Percentiles rank a stretch among this genome's conserved stretches.
These are phyloP conservation scores for Aureobasidium leucospermi DNA, from an alignment of 2,329 filamentous ascomycete genomes.

Conservation along the genomic window DNA sequence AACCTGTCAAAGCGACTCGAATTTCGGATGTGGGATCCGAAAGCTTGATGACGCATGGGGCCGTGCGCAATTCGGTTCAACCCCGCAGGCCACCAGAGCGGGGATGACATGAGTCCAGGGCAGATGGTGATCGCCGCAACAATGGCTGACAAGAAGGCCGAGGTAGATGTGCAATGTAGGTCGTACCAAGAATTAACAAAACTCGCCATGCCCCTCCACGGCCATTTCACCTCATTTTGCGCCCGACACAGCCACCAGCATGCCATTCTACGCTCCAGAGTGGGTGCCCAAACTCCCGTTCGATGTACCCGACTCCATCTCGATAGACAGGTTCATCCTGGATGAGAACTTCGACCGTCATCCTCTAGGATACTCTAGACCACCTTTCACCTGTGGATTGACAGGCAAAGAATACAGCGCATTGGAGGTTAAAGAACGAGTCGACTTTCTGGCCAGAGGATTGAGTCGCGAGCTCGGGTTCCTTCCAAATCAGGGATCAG, in stretches of 20 bases:
- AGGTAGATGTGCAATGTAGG: neutral
- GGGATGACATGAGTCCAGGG: neutral
- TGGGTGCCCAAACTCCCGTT: constrained; percentile 56
- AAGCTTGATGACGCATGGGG: neutral
- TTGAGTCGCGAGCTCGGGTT: constrained; percentile 66
- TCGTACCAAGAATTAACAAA: neutral
- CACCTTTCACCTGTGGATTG: constrained; percentile 71
- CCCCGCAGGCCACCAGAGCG: neutral
- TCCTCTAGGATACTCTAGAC: constrained; percentile 54
- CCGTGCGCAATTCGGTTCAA: neutral
- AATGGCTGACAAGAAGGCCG: neutral
- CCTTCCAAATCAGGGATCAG: constrained; percentile 59
- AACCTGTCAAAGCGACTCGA: neutral
- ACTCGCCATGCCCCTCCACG: neutral
- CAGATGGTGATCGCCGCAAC: neutral
- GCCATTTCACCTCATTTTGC: neutral
- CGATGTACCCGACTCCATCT: constrained; percentile 64
- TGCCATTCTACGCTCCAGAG: constrained; percentile 53
- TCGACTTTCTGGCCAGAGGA: constrained; percentile 60
- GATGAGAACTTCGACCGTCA: constrained; percentile 62
- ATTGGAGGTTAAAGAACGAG: constrained; percentile 55
- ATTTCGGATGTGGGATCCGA: constrained; percentile 3
- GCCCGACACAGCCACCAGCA: constrained; percentile 17
- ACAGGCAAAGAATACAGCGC: constrained; percentile 60
- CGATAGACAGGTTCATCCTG: constrained; percentile 70